A percentile compares a stretch with the other conserved stretches of the same genome.
Evolutionary conservation across 2,329 filamentous ascomycete species (phyloP).

Genomic region (Nemania abortiva): DNA sequence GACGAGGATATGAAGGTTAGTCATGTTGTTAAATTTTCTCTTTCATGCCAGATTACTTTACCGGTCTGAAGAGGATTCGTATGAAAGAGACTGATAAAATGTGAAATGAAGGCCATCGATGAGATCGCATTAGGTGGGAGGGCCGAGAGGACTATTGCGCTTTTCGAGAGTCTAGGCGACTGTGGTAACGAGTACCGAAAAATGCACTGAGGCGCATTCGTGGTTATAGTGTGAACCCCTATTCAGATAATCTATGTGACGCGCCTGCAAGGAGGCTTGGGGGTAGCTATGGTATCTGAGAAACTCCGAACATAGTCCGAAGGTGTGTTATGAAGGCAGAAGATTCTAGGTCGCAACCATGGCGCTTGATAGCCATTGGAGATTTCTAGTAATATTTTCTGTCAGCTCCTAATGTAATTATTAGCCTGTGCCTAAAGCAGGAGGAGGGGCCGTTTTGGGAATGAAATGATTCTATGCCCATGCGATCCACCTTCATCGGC

Average conservation of each 20-base stretch:
- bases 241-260: too few species aligned
- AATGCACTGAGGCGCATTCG: constrained; percentile 40
- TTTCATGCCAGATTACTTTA: background rate
- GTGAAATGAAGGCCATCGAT: constrained; percentile 41
- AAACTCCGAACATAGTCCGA: too few species aligned
- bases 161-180: constrained; percentile 49
- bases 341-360: too few species aligned
- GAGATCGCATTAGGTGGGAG: constrained; percentile 40
- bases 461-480: background rate
- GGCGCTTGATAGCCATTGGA: background rate
- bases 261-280: background rate
- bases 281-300: background rate
- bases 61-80: background rate
- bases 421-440: background rate
- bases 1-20: constrained; percentile 42
- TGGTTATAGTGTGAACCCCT: background rate
- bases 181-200: constrained; percentile 53
- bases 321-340: too few species aligned
- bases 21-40: background rate
- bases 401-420: background rate
- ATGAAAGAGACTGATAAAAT: constrained; percentile 9
- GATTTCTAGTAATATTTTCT: background rate
- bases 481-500: constrained; percentile 12
- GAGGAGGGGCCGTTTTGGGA: background rate
- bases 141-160: constrained; percentile 33